Conservation (phyloP, 2,329 filamentous ascomycete genomes). For the Cercospora sesami region DNA sequence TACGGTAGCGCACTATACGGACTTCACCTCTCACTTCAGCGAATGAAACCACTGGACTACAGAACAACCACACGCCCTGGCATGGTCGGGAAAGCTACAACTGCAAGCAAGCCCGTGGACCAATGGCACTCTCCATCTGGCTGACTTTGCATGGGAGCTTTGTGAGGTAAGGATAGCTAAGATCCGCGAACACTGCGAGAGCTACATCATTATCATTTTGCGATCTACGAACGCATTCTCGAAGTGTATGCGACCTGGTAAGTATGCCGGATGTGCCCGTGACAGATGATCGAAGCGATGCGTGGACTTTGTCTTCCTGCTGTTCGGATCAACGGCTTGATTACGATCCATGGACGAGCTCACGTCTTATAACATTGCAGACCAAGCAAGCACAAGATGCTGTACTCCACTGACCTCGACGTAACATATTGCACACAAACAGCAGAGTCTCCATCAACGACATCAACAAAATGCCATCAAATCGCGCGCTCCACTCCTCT, state of each 20-base stretch:
- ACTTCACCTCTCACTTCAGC: neutral
- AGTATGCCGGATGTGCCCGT: neutral
- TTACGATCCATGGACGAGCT: neutral
- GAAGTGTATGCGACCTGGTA: neutral
- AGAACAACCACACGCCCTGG: neutral
- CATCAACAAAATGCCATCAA: conserved; percentile 7
- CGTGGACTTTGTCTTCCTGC: neutral
- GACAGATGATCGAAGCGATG: conserved; percentile 1
- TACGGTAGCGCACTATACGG: neutral
- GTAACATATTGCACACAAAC: neutral
- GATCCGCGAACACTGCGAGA: neutral
- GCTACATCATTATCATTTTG: neutral
- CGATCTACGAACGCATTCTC: neutral
- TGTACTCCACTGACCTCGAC: neutral
- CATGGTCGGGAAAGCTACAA: neutral
- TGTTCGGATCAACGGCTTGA: neutral
- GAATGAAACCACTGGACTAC: neutral
- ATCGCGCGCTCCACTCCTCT: conserved; percentile 12
- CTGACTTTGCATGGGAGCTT: conserved; percentile 3
- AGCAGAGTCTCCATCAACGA: neutral
- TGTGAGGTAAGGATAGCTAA: neutral
- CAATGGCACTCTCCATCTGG: neutral
- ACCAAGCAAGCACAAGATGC: neutral
- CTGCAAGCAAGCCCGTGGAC: neutral
- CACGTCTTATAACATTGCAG: neutral